Evolutionary conservation across 306 rosid species (phyloP).

Genomic region (Lathyrus sativus): DNA sequence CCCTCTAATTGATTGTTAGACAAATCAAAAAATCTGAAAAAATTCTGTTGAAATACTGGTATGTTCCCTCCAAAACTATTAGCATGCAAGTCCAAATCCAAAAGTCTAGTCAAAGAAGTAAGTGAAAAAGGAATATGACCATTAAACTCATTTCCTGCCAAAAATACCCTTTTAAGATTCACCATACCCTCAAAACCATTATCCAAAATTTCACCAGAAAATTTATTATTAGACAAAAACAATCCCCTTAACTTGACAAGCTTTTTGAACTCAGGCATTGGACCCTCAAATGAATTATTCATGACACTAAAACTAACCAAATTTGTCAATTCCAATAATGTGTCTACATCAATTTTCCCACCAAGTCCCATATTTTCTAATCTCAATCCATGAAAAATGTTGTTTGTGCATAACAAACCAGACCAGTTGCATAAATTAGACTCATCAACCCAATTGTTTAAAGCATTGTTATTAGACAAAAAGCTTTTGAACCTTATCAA

Average conservation of each 20-base stretch:
- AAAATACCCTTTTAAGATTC: constrained; percentile 48
- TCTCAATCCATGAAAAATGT: constrained; percentile 39
- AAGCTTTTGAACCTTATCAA: constrained; percentile 54
- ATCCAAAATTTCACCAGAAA: constrained; percentile 54
- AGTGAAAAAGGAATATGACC: constrained; percentile 67
- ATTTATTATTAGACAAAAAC: constrained; percentile 57
- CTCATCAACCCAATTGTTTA: constrained; percentile 55
- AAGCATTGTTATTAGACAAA: constrained; percentile 43
- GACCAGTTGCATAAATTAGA: constrained; percentile 57
- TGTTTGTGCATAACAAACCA: constrained; percentile 48
- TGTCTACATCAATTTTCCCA: constrained; percentile 56
- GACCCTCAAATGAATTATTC: constrained; percentile 56
- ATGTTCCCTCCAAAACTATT: constrained; percentile 62
- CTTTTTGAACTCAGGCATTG: constrained; percentile 58
- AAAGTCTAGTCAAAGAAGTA: constrained; percentile 48
- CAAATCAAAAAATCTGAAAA: constrained; percentile 43
- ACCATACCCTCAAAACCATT: constrained; percentile 68
- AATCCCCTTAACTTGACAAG: constrained; percentile 46
- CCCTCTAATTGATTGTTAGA: constrained; percentile 59
- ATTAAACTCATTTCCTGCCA: constrained; percentile 51
- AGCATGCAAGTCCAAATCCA: constrained; percentile 54
- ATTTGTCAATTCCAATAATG: constrained; percentile 43
- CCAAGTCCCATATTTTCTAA: constrained; percentile 54
- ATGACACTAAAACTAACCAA: constrained; percentile 55
- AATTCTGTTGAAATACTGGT: constrained; percentile 52